Conservation (phyloP, 371 early-diverging fungal genomes). For the Blakeslea trispora region DNA sequence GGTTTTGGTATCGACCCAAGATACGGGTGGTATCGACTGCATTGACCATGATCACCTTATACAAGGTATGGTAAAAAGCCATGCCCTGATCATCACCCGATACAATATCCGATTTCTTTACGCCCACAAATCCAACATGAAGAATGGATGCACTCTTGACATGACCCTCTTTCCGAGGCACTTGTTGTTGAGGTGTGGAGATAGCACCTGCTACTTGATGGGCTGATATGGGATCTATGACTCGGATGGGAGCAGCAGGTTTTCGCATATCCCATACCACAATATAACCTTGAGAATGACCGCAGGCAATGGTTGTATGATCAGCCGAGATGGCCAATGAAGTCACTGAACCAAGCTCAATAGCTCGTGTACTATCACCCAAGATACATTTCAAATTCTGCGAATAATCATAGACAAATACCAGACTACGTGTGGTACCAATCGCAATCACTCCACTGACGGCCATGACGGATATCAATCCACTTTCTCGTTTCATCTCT, state of each 20-base stretch:
- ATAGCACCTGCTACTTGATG: conserved; percentile 31
- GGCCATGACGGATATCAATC: conserved; percentile 61
- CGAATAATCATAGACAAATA: conserved; percentile 71
- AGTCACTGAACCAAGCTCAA: conserved; percentile 73
- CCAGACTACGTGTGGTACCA: conserved; percentile 73
- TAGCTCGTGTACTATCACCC: conserved; percentile 55
- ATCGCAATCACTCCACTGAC: conserved; percentile 70
- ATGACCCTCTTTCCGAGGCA: conserved; percentile 67
- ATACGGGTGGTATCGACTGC: conserved; percentile 69
- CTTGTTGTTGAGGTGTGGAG: conserved; percentile 37
- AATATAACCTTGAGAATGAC: conserved; percentile 73
- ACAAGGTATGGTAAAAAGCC: conserved; percentile 73
- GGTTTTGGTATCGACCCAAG: conserved; percentile 65
- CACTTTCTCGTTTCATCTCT: conserved; percentile 55
- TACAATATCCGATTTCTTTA: conserved; percentile 66
- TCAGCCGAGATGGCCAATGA: conserved; percentile 73
- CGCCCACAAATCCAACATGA: conserved; percentile 71
- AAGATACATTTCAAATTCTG: conserved; percentile 68
- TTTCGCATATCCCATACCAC: conserved; percentile 73
- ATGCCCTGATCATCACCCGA: conserved; percentile 77
- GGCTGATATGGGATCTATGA: conserved; percentile 54
- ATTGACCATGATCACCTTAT: conserved; percentile 71
- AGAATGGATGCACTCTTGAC: conserved; percentile 67
- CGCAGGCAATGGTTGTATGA: conserved; percentile 67
- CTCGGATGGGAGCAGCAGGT: conserved; percentile 48